Conservation (phyloP, 23 red algal genomes). For the Pyropia yezoensis region DNA sequence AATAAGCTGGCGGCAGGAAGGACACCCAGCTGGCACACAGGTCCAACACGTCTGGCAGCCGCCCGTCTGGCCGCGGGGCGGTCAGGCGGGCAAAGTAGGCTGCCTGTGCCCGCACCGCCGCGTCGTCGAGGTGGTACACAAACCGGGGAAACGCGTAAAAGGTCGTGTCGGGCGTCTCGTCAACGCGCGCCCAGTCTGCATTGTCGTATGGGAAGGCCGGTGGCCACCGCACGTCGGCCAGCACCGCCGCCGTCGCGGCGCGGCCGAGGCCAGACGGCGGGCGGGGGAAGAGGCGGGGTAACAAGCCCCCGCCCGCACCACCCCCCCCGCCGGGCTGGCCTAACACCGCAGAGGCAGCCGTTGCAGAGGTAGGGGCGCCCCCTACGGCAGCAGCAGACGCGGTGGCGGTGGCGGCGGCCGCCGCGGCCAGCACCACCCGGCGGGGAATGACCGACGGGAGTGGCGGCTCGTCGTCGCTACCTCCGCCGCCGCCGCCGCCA, state of each 20-base stretch:
- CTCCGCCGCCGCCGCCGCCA: too few species aligned
- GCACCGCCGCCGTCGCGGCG: neutral
- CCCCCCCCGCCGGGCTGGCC: too few species aligned
- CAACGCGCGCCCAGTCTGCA: slow-evolving; percentile 53
- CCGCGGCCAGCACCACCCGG: too few species aligned
- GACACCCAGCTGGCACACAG: slow-evolving; percentile 68
- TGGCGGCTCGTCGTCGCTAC: too few species aligned
- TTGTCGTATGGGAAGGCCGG: slow-evolving; percentile 33
- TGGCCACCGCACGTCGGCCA: slow-evolving; percentile 4
- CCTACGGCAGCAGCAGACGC: too few species aligned
- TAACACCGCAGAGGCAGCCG: too few species aligned
- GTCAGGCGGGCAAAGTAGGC: slow-evolving; percentile 17
- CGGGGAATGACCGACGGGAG: too few species aligned
- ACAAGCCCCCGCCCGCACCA: too few species aligned
- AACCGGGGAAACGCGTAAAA: slow-evolving; percentile 70
- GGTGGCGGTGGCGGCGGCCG: too few species aligned
- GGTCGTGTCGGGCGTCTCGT: slow-evolving; percentile 23
- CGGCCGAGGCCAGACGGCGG: slow-evolving; percentile 4
- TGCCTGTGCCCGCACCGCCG: slow-evolving; percentile 27
- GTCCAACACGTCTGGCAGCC: slow-evolving; percentile 34
- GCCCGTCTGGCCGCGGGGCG: neutral
- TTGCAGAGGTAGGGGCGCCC: too few species aligned
- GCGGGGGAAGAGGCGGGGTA: too few species aligned
- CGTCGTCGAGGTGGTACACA: slow-evolving; percentile 61
- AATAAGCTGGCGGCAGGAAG: slow-evolving; percentile 34